These are phyloP conservation scores for Russula vinacea DNA, from an alignment of 768 basidiomycete species.

Conservation along the genomic window DNA sequence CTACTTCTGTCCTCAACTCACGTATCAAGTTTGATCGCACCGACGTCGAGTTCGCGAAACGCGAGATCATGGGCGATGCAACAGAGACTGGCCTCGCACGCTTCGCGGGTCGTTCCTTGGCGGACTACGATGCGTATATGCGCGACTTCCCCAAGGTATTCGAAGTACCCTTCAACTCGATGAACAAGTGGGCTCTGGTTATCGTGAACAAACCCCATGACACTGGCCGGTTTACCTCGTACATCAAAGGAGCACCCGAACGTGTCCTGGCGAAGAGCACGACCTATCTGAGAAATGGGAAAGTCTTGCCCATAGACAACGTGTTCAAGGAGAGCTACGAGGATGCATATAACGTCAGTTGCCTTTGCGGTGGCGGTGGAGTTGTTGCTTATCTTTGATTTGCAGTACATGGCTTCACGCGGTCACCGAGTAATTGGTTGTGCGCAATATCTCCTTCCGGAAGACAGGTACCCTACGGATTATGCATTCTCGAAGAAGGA, in stretches of 20 bases:
- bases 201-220: constrained; percentile 59
- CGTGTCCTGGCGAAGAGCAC: constrained; percentile 63
- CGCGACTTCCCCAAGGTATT: constrained; percentile 58
- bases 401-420: constrained; percentile 71
- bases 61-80: constrained; percentile 66
- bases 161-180: constrained; percentile 71
- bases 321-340: constrained; percentile 55
- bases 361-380: neutral
- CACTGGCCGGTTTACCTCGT: constrained; percentile 49
- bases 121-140: constrained; percentile 53
- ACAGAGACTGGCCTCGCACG: constrained; percentile 71
- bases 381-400: neutral
- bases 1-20: constrained; percentile 63
- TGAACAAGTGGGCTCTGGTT: constrained; percentile 70
- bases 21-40: constrained; percentile 66
- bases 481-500: constrained; percentile 56
- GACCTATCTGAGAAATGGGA: constrained; percentile 55
- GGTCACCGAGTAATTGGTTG: constrained; percentile 75
- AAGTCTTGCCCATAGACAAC: constrained; percentile 48
- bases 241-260: constrained; percentile 70
- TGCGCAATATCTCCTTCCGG: constrained; percentile 55
- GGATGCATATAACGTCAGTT: constrained; percentile 55
- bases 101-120: constrained; percentile 56
- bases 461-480: constrained; percentile 45
- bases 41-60: constrained; percentile 59